A percentile compares a stretch with the other conserved stretches of the same genome.
phyloP scores from a whole-genome alignment of 2,329 filamentous ascomycete species.

The Diaporthe australafricana region DNA sequence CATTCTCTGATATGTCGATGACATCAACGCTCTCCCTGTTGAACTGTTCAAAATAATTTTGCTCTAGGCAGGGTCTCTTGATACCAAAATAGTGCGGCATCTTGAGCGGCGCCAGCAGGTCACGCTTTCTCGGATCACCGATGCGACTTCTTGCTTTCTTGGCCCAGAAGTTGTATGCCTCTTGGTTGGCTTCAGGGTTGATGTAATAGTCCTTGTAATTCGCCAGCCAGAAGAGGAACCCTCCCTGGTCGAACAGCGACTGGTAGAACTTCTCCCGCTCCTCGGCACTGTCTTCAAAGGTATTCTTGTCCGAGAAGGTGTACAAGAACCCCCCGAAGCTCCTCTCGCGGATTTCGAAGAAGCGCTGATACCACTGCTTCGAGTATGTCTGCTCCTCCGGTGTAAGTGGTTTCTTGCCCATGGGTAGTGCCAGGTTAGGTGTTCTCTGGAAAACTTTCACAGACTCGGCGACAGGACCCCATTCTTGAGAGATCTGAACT shows the following conservation, averaged over 20 bases:
- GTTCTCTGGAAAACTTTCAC: slow-evolving; percentile 75
- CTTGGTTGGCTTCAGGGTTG: slow-evolving; percentile 60
- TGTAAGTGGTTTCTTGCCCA: slow-evolving; percentile 63
- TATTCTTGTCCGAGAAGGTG: slow-evolving; percentile 64
- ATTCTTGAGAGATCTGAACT: slow-evolving; percentile 73
- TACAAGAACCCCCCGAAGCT: slow-evolving; percentile 71
- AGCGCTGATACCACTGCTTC: slow-evolving; percentile 58
- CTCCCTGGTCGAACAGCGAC: slow-evolving; percentile 61
- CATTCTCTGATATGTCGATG: slow-evolving; percentile 54
- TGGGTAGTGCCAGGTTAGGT: slow-evolving; percentile 73
- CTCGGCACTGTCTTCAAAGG: slow-evolving; percentile 64
- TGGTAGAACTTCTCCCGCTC: slow-evolving; percentile 63
- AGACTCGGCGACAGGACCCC: slow-evolving; percentile 61
- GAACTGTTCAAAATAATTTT: slow-evolving; percentile 60
- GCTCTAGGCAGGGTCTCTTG: slow-evolving; percentile 60
- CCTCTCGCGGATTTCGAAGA: slow-evolving; percentile 64
- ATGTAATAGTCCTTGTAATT: slow-evolving; percentile 67
- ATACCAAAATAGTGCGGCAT: slow-evolving; percentile 66
- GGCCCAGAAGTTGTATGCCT: slow-evolving; percentile 66
- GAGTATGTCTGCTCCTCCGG: slow-evolving; percentile 60
- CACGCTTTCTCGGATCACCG: slow-evolving; percentile 58
- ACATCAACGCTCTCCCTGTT: slow-evolving; percentile 56
- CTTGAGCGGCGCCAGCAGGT: slow-evolving; percentile 63
- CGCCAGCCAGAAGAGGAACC: slow-evolving; percentile 66
- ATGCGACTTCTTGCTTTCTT: slow-evolving; percentile 63